Evolutionary conservation across 2,329 filamentous ascomycete species (phyloP).

Genomic region (Colletotrichum australisinense): DNA sequence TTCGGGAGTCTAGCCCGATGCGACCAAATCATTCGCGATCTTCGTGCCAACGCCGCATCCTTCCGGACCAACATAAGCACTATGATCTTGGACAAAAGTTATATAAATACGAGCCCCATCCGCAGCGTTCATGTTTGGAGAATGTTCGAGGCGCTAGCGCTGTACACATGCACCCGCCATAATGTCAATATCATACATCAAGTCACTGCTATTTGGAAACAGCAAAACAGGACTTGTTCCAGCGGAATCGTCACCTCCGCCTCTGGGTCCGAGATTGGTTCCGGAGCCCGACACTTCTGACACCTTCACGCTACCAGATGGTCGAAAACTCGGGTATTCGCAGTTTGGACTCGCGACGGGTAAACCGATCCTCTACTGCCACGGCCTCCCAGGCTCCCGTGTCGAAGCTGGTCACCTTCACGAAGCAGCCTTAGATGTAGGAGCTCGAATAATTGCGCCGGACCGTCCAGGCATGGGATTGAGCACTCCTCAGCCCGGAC

Average conservation of each 20-base stretch:
- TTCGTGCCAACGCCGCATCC: neutral
- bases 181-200: constrained; percentile 20
- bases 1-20: neutral
- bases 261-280: constrained; percentile 18
- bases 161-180: too few species aligned
- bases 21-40: neutral
- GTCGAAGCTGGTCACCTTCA: constrained; percentile 47
- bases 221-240: neutral
- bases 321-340: constrained; percentile 53
- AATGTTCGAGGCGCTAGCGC: too few species aligned
- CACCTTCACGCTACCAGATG: constrained; percentile 50
- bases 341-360: constrained; percentile 49
- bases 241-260: neutral
- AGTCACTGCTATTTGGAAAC: constrained; percentile 4
- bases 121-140: too few species aligned
- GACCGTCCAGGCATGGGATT: constrained; percentile 57
- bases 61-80: neutral
- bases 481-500: constrained; percentile 48
- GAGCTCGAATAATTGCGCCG: constrained; percentile 49
- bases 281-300: constrained; percentile 34
- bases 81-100: neutral
- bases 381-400: constrained; percentile 55
- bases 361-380: constrained; percentile 52
- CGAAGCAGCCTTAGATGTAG: constrained; percentile 39
- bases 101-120: neutral